phyloP scores from a whole-genome alignment of 129 eudicot genomes.

The Chrysanthemum lavandulifolium region DNA sequence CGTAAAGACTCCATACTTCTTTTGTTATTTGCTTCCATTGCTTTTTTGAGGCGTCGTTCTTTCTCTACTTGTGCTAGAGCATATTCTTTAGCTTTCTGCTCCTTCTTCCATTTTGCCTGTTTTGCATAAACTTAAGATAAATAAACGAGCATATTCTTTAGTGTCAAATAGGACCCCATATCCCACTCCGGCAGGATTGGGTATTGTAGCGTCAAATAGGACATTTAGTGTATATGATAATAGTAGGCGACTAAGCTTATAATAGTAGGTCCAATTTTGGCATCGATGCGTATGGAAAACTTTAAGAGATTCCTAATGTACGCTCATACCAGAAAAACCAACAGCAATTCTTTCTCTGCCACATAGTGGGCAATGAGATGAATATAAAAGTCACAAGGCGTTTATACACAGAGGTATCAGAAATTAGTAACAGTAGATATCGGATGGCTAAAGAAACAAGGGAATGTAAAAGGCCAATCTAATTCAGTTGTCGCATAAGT shows the following conservation, averaged over 20 bases:
- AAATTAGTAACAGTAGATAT: too few species aligned
- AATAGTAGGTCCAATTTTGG: background rate
- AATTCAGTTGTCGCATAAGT: too few species aligned
- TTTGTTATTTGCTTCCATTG: conserved; percentile 48
- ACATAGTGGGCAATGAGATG: background rate
- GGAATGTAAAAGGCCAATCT: too few species aligned
- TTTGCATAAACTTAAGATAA: background rate
- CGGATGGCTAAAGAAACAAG: too few species aligned
- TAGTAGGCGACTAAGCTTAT: too few species aligned
- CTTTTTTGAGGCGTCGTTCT: conserved; percentile 62
- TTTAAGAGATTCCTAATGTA: background rate
- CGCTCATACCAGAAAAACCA: background rate
- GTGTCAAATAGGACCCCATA: too few species aligned
- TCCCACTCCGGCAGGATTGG: too few species aligned
- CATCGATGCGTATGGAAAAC: background rate
- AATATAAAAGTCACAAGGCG: too few species aligned
- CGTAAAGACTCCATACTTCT: conserved; percentile 58
- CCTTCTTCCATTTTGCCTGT: conserved; percentile 72
- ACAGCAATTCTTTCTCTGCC: background rate
- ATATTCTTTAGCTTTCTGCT: conserved; percentile 57
- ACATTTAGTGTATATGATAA: too few species aligned
- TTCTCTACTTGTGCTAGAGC: conserved; percentile 52
- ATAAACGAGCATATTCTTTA: background rate
- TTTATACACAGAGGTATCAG: too few species aligned
- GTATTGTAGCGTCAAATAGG: too few species aligned